Conservation (phyloP, 345 rosid species). For the Turritis glabra region DNA sequence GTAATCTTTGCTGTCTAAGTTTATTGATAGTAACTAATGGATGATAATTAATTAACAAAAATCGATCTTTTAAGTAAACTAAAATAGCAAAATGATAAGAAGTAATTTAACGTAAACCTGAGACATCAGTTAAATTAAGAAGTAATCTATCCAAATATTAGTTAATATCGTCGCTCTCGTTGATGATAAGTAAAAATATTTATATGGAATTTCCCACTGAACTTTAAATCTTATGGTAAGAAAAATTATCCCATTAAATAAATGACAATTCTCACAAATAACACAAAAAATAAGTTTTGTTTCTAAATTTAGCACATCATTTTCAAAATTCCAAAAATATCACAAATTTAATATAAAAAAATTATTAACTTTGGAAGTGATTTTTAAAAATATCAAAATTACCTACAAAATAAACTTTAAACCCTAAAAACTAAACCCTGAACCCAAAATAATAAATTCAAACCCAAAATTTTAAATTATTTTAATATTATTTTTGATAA, state of each 20-base stretch:
- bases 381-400: too few species aligned
- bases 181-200: slow-evolving; percentile 24
- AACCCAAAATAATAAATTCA: too few species aligned
- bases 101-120: neutral
- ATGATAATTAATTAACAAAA: neutral
- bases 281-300: too few species aligned
- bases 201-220: slow-evolving; percentile 30
- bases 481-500: too few species aligned
- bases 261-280: too few species aligned
- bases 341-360: too few species aligned
- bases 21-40: neutral
- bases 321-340: too few species aligned
- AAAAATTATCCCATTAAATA: neutral
- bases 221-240: neutral
- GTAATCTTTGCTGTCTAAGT: slow-evolving; percentile 7
- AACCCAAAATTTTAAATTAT: too few species aligned
- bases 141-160: slow-evolving; percentile 12
- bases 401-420: too few species aligned
- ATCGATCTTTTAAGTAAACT: neutral
- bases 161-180: slow-evolving; percentile 26
- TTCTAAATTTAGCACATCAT: too few species aligned
- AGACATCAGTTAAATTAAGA: slow-evolving; percentile 17
- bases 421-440: too few species aligned
- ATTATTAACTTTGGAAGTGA: too few species aligned
- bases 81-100: neutral